Evolutionary conservation across 2,329 filamentous ascomycete species (phyloP), one percentile per base, ranked within the genome.

Genomic region (Trichoderma asperellum): DNA sequence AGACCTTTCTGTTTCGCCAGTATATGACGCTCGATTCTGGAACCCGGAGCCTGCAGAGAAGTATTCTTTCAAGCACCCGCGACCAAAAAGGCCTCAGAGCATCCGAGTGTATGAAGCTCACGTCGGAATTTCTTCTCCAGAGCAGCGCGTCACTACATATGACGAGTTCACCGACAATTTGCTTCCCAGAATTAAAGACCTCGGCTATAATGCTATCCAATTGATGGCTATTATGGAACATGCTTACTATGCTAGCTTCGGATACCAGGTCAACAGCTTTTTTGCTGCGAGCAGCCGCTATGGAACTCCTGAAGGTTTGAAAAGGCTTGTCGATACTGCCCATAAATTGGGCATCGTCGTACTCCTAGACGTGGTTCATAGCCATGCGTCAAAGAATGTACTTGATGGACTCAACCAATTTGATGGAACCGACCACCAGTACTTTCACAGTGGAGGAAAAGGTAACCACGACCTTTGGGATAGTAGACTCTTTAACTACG

Each of bases 201-300:
- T 98, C 55, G 96, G 95, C 52, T 99, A 99, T 84, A 98, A 99
- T 78, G 92, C 94, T 67, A 98, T 99, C 74, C 96, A 99, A 79
- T 86, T 99, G 72, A 99, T 99, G 96, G 96, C 96, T 57, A 87
- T 99, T 77, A 99, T 99, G 95, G 96, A 99, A 79, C 96, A 99
- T 81, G 96, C 96, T 61, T 99, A 99, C 85, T 99, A 99, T 79
- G 96, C 96, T 76, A 98, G 95, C 77, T 99, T 99, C 76, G 96
- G 96, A 58, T 99, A 99, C 80, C 96, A 99, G 81, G 89, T 99
- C 82, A 99, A 98, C 84, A 97, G 92, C 81, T 99, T 99, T 85
- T 99, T 98, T 76, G 96, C 96, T 34, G 94, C 95, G 14, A 97
- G 94, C 81, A 98, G 95, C 80, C 90, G 96, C 72, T 99, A 97